phyloP scores from a whole-genome alignment of 805 yeast genomes.

The Candida jianshihensis region DNA sequence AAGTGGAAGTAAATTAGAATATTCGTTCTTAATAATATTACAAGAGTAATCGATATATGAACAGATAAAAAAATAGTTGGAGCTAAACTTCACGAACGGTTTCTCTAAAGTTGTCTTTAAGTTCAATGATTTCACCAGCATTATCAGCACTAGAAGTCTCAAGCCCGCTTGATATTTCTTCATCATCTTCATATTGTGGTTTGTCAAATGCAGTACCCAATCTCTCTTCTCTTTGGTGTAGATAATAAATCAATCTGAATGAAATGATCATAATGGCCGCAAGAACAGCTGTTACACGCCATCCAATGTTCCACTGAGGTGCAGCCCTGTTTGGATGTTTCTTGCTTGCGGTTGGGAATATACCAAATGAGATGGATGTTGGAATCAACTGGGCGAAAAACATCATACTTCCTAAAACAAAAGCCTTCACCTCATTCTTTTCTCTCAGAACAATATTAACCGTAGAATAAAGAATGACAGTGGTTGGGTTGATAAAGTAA shows the following conservation, averaged over 20 bases:
- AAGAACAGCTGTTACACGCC: neutral
- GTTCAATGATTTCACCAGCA: too few species aligned
- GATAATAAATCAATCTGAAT: neutral
- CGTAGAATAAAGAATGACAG: slow-evolving; percentile 51
- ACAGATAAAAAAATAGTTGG: too few species aligned
- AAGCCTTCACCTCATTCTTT: slow-evolving; percentile 44
- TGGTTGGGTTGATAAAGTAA: slow-evolving; percentile 52
- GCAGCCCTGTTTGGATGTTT: slow-evolving; percentile 2
- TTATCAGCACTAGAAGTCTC: too few species aligned
- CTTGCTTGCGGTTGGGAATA: slow-evolving; percentile 4
- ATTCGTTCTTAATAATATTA: too few species aligned
- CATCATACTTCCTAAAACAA: slow-evolving; percentile 43
- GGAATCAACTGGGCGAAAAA: slow-evolving; percentile 33
- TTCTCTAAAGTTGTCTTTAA: too few species aligned
- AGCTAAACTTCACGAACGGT: too few species aligned
- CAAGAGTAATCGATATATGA: too few species aligned
- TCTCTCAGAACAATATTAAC: slow-evolving; percentile 47
- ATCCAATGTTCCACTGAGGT: slow-evolving; percentile 6
- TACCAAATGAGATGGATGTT: slow-evolving; percentile 1
- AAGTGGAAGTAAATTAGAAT: too few species aligned
- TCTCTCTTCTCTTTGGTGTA: slow-evolving; percentile 1
- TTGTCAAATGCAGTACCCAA: neutral
- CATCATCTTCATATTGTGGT: too few species aligned
- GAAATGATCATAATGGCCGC: neutral
- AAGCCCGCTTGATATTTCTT: too few species aligned